phyloP scores from a whole-genome alignment of 768 basidiomycete genomes.

The Hypholoma sublateritium region DNA sequence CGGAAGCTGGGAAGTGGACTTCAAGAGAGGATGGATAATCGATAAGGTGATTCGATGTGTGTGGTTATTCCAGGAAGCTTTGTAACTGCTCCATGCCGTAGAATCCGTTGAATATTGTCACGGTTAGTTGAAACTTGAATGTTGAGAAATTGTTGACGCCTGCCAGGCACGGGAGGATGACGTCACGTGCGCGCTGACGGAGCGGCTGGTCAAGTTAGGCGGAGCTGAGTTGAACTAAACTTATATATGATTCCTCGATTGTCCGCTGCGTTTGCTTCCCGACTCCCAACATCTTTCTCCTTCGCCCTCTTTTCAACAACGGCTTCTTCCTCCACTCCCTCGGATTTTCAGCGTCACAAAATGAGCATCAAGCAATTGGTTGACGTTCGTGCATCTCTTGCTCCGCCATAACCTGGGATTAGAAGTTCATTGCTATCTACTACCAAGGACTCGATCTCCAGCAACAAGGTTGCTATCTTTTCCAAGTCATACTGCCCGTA shows the following conservation, averaged over 20 bases:
- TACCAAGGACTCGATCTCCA: conserved; percentile 42
- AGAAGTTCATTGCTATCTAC: conserved; percentile 1
- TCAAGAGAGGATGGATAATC: neutral
- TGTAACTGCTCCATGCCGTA: too few species aligned
- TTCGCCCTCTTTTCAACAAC: conserved; percentile 29
- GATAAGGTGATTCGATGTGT: neutral
- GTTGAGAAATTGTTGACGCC: too few species aligned
- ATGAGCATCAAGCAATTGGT: conserved; percentile 42
- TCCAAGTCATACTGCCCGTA: conserved; percentile 60
- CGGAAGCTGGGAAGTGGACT: neutral
- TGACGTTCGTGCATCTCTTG: conserved; percentile 35
- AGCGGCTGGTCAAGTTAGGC: conserved; percentile 2
- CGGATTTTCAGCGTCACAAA: conserved; percentile 20
- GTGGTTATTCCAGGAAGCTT: too few species aligned
- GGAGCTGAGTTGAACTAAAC: neutral
- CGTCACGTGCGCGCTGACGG: conserved; percentile 10
- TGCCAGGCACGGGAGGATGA: neutral
- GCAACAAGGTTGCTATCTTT: conserved; percentile 57
- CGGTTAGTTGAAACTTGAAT: too few species aligned
- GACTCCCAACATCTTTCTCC: conserved; percentile 25
- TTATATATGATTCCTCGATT: conserved; percentile 26
- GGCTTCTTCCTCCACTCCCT: conserved; percentile 29
- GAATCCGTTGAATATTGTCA: too few species aligned
- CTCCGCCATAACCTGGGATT: neutral
- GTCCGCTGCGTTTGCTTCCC: conserved; percentile 22